Base-by-base conservation (phyloP, 2,329 filamentous ascomycete species). In the Didymella keratinophila region DNA sequence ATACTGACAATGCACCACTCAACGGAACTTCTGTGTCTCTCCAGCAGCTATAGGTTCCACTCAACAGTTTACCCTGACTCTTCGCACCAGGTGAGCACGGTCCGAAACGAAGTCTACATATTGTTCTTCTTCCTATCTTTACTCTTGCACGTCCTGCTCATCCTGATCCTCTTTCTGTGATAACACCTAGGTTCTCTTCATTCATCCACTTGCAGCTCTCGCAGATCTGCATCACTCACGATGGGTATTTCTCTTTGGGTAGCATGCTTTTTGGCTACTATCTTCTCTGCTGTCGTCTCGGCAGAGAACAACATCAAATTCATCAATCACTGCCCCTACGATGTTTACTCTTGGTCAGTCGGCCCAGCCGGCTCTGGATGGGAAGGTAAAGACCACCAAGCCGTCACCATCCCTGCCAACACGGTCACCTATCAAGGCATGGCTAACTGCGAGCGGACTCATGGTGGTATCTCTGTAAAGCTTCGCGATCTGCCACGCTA, bases 291-390 rank as follows among this genome's bases (percentile, higher is more conserved):
- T 45, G 4, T 52, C 27, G 47, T 42, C 7, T 39, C 43, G 11
- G 65, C 62, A 20, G 51, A 53, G 28, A 68, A 68, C 43, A 64
- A 46, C 12, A 41, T 71, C 34, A 64, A 61, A 10, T 62, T 69
- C 49, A 45, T 60, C 41, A 73, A 73, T 50, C 46, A 68, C 56
- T 72, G 70, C 45, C 55, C 62, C 12, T 69, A 70, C 54, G 25
- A 55, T 30, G 20, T 68, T 37, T 71, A 58, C 53, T 64, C 62
- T 44, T 73, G 69, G 67, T 25, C 49, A 5, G 64, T 71, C n/a
- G 53, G 56, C 2, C 65, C 62, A 7, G 10, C 6, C 4, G 11
- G 12, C 10, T 51, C 53, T 1, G 49, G 41, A n/a, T 45, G 44
- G 18, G 9, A 9, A 7, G 62, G 56, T n/a, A n/a, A 47, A 10